These are phyloP conservation scores for Herpetomonas tarakana DNA, from an alignment of 208 protist genomes.

Conservation along the genomic window DNA sequence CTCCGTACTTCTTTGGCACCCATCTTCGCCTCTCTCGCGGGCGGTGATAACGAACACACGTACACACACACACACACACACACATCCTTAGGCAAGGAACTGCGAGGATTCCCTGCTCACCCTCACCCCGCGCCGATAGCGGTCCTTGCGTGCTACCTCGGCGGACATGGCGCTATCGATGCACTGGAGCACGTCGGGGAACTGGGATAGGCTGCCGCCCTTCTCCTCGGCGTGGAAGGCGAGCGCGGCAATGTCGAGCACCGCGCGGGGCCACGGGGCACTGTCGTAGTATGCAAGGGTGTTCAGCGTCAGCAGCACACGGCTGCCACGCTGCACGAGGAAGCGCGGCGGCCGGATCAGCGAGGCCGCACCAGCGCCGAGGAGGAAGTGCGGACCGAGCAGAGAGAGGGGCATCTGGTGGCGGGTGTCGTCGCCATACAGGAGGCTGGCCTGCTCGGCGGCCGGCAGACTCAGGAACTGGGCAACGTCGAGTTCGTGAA, in stretches of 20 bases:
- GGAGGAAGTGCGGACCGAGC: conserved; percentile 1
- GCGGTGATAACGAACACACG: too few species aligned
- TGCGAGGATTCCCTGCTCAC: too few species aligned
- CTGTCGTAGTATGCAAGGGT: conserved; percentile 15
- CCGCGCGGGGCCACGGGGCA: conserved; percentile 10
- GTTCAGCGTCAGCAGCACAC: conserved; percentile 26
- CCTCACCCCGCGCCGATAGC: too few species aligned
- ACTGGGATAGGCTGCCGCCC: too few species aligned
- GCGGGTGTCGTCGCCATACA: not conserved
- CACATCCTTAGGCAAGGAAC: too few species aligned
- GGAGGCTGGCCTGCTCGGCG: not conserved
- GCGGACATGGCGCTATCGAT: not conserved
- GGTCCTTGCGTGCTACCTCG: not conserved
- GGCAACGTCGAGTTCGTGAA: not conserved
- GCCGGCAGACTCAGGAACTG: not conserved
- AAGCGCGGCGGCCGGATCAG: conserved; percentile 24
- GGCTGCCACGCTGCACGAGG: conserved; percentile 28
- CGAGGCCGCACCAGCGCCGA: not conserved
- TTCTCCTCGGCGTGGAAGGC: not conserved
- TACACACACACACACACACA: too few species aligned
- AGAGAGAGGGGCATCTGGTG: not conserved
- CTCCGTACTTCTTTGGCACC: too few species aligned
- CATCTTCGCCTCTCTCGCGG: too few species aligned
- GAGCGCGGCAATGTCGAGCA: conserved; percentile 10
- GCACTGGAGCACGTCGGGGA: not conserved